Conservation (phyloP, 108 stramenopile species). For the Cyclotella cryptica region DNA sequence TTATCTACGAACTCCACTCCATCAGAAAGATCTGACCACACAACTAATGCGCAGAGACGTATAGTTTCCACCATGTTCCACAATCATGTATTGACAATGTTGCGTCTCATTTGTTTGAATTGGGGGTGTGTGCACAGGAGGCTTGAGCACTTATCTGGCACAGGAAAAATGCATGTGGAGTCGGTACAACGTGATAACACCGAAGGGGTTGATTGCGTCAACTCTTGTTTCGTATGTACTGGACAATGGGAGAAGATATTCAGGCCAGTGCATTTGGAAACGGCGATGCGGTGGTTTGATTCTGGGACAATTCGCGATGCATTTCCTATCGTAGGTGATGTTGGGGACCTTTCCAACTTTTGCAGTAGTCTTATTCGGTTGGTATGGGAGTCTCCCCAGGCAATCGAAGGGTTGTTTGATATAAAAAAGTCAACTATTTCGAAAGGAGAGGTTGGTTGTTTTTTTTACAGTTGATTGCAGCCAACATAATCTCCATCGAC, state of each 20-base stretch:
- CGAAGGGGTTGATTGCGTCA: too few relatives aligned
- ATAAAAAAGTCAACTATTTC: background rate
- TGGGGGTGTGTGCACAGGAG: too few relatives aligned
- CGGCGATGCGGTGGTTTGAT: background rate
- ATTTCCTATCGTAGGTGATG: background rate
- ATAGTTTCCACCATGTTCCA: too few relatives aligned
- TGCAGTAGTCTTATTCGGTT: background rate
- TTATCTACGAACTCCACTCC: too few relatives aligned
- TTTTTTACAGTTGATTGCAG: slow-evolving; percentile 2
- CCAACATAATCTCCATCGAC: background rate
- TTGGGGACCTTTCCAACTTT: background rate
- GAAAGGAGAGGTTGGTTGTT: background rate
- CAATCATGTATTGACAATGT: too few relatives aligned
- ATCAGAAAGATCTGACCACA: too few relatives aligned
- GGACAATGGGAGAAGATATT: background rate
- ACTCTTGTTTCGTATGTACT: background rate
- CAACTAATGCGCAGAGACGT: too few relatives aligned
- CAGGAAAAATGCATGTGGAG: too few relatives aligned
- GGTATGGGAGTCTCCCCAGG: background rate
- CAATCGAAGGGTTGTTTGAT: background rate
- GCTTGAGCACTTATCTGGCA: too few relatives aligned
- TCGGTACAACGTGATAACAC: too few relatives aligned
- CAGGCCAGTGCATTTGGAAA: background rate
- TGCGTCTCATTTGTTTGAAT: too few relatives aligned
- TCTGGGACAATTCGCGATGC: background rate